Evolutionary conservation across 495 filamentous ascomycete species (phyloP), one percentile per base, ranked within the genome.

Genomic region (Penicillium lagena): DNA sequence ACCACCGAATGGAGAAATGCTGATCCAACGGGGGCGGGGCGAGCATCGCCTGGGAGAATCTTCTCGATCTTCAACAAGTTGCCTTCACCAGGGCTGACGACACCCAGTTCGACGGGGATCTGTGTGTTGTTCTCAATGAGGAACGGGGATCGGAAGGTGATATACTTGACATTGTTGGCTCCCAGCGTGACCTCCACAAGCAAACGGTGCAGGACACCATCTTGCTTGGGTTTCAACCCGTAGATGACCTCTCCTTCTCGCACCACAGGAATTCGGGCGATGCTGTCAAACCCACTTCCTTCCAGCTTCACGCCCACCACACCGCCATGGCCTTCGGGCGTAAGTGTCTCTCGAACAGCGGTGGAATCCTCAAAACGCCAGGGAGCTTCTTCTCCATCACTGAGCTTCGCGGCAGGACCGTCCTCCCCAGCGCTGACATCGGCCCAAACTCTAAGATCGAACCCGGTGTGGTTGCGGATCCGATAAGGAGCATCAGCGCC

Each of bases 281-380:
- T 76, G 41, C 80, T 83, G 40, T 98, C 89, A 52, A 97, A 97
- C 2, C 89, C 90, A 54, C 91, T 96, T 28, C 87, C 89, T 61
- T 96, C 90, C 11, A 98, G 80, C 51, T 82, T 80, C 38, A 96
- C 74, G 4, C 87, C 82, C 35, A 98, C 83, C 42, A 86, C 73
- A 39, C 82, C 89, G 10, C 78, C 76, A 44, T 82, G 82, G 10
- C 78, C 83, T 63, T 98, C 93, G 1, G 90, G 83, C 7, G 87
- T 80, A 22, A 97, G 71, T 46, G 82, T 94, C 67, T 97, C 93
- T 50, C 93, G 85, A 73, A 95, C 88, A 54, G 90, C 89, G 38
- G 86, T 87, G 65, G 90, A 89, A 50, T 96, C 89, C 57, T 97
- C 93, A 46, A 98, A 98, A 44, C 89, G 83, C 93, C 93, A 98